These are phyloP conservation scores for Coleophoma crateriformis DNA, from an alignment of 2,329 filamentous ascomycete species.

Conservation along the genomic window DNA sequence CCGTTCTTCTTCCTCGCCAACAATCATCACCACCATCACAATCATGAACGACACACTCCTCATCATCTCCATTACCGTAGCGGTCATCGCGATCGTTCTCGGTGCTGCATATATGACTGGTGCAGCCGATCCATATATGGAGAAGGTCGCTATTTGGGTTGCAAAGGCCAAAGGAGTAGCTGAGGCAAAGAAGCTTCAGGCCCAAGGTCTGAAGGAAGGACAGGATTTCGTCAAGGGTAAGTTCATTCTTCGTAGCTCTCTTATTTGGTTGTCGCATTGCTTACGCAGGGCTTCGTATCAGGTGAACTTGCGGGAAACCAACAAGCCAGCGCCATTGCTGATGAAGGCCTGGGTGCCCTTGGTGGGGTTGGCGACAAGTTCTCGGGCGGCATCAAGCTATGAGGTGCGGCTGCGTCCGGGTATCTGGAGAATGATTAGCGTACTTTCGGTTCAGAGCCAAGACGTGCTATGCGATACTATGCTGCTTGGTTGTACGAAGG, in stretches of 20 bases:
- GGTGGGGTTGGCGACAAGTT: slow-evolving; percentile 5
- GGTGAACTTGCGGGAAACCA: slow-evolving; percentile 31
- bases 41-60: slow-evolving; percentile 16
- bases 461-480: too few species aligned
- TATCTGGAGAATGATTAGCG: background rate
- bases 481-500: too few species aligned
- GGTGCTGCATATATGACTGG: slow-evolving; percentile 31
- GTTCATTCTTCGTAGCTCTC: background rate
- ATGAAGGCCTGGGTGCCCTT: slow-evolving; percentile 15
- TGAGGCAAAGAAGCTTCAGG: slow-evolving; percentile 32
- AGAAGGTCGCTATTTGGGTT: slow-evolving; percentile 29
- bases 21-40: background rate
- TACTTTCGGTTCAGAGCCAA: too few species aligned
- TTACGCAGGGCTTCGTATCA: slow-evolving; percentile 4
- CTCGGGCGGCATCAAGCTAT: background rate
- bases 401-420: too few species aligned
- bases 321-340: slow-evolving; percentile 26
- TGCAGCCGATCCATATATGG: slow-evolving; percentile 31
- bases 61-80: slow-evolving; percentile 24
- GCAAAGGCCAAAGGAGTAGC: slow-evolving; percentile 36
- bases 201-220: slow-evolving; percentile 32
- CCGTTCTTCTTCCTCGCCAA: background rate
- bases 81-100: slow-evolving; percentile 25
- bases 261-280: background rate
- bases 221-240: slow-evolving; percentile 32